Conservation (phyloP, 2,329 filamentous ascomycete species). For the Exophiala sp. region DNA sequence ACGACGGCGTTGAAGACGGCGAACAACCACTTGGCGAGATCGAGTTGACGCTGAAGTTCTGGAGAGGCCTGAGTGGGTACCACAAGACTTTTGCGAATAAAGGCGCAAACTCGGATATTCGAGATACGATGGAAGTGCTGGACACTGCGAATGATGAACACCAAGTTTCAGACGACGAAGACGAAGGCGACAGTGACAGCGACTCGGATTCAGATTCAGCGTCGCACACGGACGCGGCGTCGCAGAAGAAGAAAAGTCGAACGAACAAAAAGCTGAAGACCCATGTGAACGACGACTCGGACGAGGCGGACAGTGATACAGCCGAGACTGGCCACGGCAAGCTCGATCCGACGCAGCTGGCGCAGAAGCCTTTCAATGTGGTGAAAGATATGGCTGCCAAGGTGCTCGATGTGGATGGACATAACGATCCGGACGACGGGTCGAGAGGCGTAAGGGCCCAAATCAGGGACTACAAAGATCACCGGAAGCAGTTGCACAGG, state of each 20-base stretch:
- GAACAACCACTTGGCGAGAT: constrained; percentile 59
- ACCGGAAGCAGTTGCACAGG: constrained; percentile 66
- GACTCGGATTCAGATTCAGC: constrained; percentile 16
- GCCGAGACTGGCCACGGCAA: constrained; percentile 5
- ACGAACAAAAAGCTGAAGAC: constrained; percentile 18
- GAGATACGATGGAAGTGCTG: constrained; percentile 62
- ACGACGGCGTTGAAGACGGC: constrained; percentile 49
- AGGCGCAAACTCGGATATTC: constrained; percentile 52
- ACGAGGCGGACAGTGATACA: constrained; percentile 11
- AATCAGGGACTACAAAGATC: constrained; percentile 62
- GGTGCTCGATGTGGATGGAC: constrained; percentile 18
- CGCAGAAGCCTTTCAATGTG: constrained; percentile 11
- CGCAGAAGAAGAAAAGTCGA: not conserved
- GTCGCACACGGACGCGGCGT: constrained; percentile 9
- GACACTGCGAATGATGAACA: constrained; percentile 59
- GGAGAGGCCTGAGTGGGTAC: constrained; percentile 58
- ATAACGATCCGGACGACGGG: constrained; percentile 28
- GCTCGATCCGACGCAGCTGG: constrained; percentile 13
- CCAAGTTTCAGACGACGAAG: constrained; percentile 40
- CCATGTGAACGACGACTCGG: constrained; percentile 20
- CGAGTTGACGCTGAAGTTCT: constrained; percentile 57
- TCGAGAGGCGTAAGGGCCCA: constrained; percentile 33
- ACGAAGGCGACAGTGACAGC: constrained; percentile 10
- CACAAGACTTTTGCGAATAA: constrained; percentile 54
- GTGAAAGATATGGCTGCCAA: constrained; percentile 13